Base-by-base conservation (phyloP, 352 stramenopile genomes). In the Globisporangium solare region DNA sequence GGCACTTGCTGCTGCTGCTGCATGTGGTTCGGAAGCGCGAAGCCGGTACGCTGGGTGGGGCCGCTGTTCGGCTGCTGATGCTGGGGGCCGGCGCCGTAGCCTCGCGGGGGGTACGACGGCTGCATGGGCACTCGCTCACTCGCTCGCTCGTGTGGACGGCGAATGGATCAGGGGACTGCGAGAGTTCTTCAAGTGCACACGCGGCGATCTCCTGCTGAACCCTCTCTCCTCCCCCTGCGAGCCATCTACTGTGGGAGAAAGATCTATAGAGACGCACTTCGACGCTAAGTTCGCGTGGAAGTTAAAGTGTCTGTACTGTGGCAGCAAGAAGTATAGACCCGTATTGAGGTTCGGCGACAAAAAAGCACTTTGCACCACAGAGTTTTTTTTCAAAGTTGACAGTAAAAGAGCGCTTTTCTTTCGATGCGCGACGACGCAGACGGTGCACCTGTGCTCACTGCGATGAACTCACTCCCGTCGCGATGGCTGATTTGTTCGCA, bases 21-120 rank as follows among this genome's bases (percentile, higher is more conserved):
- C 40, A 59, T 53, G 20, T 32, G 32, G 43, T 59, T 59, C 13
- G 54, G 54, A 35, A 6, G 27, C 27, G 27, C 27, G 10, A 35
- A 35, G 27, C 27, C 5, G 27, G 27, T 11, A 6, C 27, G 27
- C 27, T 35, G 39, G 42, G 21, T 49, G 12, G 40, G 21, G n/a
- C 35, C 48, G 24, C 64, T 61, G 52, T 59, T 71, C 61, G 65
- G 56, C 42, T 77, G 68, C 31, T 68, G 66, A 51, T 66, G 67
- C 52, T 69, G 66, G 27, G 61, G 47, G 31, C 47, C 42, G 5
- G 37, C 40, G 20, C 54, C 46, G 54, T 64, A 77, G 41, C 74
- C 71, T 42, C 67, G 64, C 53, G 68, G 71, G 48, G 71, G 59
- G 61, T 69, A 77, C 61, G 74, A 80, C 43, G 68, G 66, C 62